Conservation (phyloP, 2,329 filamentous ascomycete genomes). For the Paecilomyces variotii region DNA sequence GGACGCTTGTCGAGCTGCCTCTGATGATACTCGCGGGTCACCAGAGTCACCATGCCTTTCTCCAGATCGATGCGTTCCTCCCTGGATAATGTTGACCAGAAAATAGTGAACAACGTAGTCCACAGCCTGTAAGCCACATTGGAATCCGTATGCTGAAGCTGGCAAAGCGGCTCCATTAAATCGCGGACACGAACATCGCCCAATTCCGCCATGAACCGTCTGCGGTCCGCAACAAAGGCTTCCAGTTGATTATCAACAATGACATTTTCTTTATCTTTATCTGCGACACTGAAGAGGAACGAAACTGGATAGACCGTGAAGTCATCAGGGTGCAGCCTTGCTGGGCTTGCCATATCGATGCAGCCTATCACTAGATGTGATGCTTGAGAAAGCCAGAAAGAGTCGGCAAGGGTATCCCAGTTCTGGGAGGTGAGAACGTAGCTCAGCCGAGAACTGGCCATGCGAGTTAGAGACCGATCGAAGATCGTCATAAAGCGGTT, state of each 20-base stretch:
- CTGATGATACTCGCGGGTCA: constrained; percentile 93
- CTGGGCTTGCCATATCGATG: constrained; percentile 71
- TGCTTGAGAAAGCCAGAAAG: constrained; percentile 94
- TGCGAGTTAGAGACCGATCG: constrained; percentile 87
- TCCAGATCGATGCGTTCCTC: constrained; percentile 89
- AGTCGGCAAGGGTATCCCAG: constrained; percentile 91
- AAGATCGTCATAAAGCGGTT: constrained; percentile 96
- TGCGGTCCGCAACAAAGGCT: constrained; percentile 65
- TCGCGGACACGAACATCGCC: constrained; percentile 82
- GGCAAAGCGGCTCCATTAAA: constrained; percentile 78
- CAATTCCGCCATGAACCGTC: constrained; percentile 74
- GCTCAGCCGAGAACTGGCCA: constrained; percentile 76
- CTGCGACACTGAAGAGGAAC: constrained; percentile 63
- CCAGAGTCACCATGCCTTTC: constrained; percentile 77
- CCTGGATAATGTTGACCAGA: constrained; percentile 78
- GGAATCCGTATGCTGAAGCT: constrained; percentile 83
- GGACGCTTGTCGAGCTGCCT: constrained; percentile 90
- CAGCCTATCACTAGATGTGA: constrained; percentile 87
- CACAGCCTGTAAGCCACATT: constrained; percentile 81
- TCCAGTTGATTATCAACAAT: constrained; percentile 82
- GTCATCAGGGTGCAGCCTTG: constrained; percentile 75
- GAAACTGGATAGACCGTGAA: constrained; percentile 71
- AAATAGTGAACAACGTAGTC: constrained; percentile 84
- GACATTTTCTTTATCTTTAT: constrained; percentile 59
- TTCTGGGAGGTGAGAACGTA: constrained; percentile 91